Base-by-base conservation (phyloP, 1,284 basidiomycete species). In the Mrakiaceae sp. region DNA sequence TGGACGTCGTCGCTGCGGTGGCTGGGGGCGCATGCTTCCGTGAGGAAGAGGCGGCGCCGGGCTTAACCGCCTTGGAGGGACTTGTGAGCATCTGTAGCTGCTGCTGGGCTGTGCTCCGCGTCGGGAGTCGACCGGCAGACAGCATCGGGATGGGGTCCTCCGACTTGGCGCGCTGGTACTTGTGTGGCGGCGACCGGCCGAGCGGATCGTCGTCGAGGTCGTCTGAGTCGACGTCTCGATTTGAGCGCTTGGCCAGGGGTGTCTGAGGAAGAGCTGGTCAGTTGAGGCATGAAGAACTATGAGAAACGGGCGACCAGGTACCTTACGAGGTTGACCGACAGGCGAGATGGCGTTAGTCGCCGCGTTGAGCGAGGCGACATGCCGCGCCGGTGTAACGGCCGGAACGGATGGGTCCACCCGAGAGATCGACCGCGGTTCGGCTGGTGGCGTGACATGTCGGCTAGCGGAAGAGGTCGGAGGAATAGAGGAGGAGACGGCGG, bases 261-360 rank as follows among this genome's bases (percentile, higher is more conserved):
- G 60, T 60, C 52, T 60, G 51, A 5, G 54, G 56, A 16, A 58
- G 46, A 8, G 58, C 57, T 8, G 43, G 49, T 46, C 48, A 64
- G 48, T 39, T 58, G 4, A 27, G 55, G 9, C 63, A 5, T 43
- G n/a, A 44, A 60, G 43, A 42, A 46, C 11, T 5, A 51, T 44
- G 16, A 39, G 39, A 40, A 42, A 44, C 11, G 5, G 51, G 56
- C 42, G 27, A 53, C n/a, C 48, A 61, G 53, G 12, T 52, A 67
- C 65, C 78, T 91, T 92, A 66, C 88, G 83, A 39, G 88, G 89
- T 71, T 91, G 88, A 39, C 86, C 87, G 12, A 87, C 88, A 44
- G 87, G 85, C 6, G 81, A 81, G 44, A 87, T 87, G 16, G 81
- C 82, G 44, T 79, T 80, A 0, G 87, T 84, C 66, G 83, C 83